Base-by-base conservation (phyloP, 2,329 filamentous ascomycete genomes). In the Plenodomus lindquistii region DNA sequence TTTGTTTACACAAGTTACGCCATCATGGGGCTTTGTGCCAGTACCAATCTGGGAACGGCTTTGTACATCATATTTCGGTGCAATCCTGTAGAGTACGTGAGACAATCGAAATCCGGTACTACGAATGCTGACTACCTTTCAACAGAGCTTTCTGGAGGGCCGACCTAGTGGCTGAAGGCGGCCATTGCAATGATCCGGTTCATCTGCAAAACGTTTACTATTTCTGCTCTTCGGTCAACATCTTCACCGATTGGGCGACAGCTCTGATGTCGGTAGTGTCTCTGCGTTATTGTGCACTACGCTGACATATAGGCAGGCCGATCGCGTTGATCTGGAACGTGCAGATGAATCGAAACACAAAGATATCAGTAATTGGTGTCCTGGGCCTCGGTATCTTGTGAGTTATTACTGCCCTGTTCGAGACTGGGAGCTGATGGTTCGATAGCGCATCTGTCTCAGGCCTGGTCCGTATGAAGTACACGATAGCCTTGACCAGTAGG, bases 41-140 rank as follows among this genome's bases (percentile, higher is more conserved):
- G 59, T 17, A 65, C 67, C 55, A 72, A 63, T 19, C 17, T 70
- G 4, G 66, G 64, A 21, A 60, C 66, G 1, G 56, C 65, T 18
- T 57, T 73, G 37, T 72, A 71, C 53, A 71, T 73, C 52, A 66
- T 72, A 37, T 71, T 72, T 52, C 65, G 66, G 22, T 73, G 70
- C 52, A 46, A 52, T 5, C 70, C 70, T 2, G 63, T 72, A 8
- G 47, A 53, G 42, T 65, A 57, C 35, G 55, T 42, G 13, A 24
- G 22, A 5, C 10, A 8, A 31, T 15, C 27, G 11, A 15, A 8
- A 8, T 8, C 15, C 9, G 22, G 11, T 24, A 11, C 22, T 24
- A 24, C 11, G 5, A 24, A 5, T 24, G 22, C 27, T 31, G 11
- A 11, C 37, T 46, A 27, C 49, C 16, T 2, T 2, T 13, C 29